These are phyloP conservation scores for Aspergillus vadensis DNA, from an alignment of 2,329 filamentous ascomycete species.

Conservation along the genomic window DNA sequence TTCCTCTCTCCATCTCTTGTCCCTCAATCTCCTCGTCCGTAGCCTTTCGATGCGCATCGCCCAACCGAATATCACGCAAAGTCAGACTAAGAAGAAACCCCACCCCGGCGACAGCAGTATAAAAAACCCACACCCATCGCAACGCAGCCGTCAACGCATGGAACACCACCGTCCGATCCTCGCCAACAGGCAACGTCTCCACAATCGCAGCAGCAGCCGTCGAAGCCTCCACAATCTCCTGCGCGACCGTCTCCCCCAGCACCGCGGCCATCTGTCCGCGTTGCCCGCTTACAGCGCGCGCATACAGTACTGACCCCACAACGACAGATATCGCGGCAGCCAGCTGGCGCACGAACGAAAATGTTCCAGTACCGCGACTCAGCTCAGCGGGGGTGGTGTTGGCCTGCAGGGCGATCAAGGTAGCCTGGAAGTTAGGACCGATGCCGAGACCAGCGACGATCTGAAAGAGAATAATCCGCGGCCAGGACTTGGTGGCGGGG, in stretches of 20 bases:
- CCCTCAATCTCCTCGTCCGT: background rate
- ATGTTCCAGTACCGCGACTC: background rate
- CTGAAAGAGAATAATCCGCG: conserved; percentile 36
- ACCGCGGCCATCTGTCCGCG: background rate
- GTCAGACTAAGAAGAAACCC: background rate
- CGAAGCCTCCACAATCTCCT: background rate
- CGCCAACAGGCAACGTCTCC: background rate
- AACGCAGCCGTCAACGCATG: background rate
- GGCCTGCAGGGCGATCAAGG: conserved; percentile 15
- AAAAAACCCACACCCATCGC: conserved; percentile 2
- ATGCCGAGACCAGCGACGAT: conserved; percentile 15
- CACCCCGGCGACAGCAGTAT: background rate
- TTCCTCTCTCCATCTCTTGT: background rate
- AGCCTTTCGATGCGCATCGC: background rate
- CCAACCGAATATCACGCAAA: background rate
- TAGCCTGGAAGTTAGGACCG: conserved; percentile 20
- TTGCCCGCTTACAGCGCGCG: background rate
- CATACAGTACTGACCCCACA: background rate
- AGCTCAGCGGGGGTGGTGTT: background rate
- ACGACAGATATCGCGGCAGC: conserved; percentile 5
- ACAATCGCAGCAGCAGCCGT: background rate
- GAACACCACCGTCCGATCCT: background rate
- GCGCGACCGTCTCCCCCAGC: background rate
- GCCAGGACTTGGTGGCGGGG: conserved; percentile 47
- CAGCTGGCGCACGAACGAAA: conserved; percentile 1